Percentiles rank a stretch among this genome's conserved stretches.
Evolutionary conservation across 2,329 filamentous ascomycete species (phyloP).

Genomic region (Xylariaceae sp.): DNA sequence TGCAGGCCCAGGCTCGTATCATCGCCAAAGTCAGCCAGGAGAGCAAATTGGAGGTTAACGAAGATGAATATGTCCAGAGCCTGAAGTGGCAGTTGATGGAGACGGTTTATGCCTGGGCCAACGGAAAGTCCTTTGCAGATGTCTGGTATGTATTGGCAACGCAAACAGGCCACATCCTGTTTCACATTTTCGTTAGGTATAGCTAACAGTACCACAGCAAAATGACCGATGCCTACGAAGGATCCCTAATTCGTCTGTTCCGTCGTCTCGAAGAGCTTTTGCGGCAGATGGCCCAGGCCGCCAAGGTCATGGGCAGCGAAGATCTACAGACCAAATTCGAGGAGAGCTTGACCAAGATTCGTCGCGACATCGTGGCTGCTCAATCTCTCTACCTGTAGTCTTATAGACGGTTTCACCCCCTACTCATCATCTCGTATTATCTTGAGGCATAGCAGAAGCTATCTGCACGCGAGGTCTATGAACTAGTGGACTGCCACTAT

Average conservation of each 20-base stretch:
- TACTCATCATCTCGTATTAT: not conserved
- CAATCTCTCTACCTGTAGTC: constrained; percentile 85
- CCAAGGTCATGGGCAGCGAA: constrained; percentile 97
- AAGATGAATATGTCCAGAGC: constrained; percentile 87
- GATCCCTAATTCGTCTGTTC: constrained; percentile 94
- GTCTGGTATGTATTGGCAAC: constrained; percentile 89
- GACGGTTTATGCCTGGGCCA: constrained; percentile 89
- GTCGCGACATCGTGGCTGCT: constrained; percentile 91
- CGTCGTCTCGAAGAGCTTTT: constrained; percentile 92
- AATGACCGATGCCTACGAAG: constrained; percentile 99
- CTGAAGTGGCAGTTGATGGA: constrained; percentile 98
- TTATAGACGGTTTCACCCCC: not conserved
- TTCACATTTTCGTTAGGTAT: constrained; percentile 7
- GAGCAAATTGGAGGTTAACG: constrained; percentile 91
- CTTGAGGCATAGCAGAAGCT: constrained; percentile 23
- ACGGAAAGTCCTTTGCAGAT: constrained; percentile 86
- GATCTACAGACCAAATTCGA: constrained; percentile 94
- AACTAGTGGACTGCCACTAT: constrained; percentile 24
- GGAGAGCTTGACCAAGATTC: constrained; percentile 80
- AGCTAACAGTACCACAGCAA: constrained; percentile 64
- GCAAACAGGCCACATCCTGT: too few species aligned
- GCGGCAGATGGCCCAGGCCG: constrained; percentile 91
- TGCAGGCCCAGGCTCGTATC: constrained; percentile 83
- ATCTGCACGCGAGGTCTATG: constrained; percentile 22
- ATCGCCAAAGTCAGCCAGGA: constrained; percentile 95